Conservation (phyloP, 2,329 filamentous ascomycete species). For the Claviceps digitariae region DNA sequence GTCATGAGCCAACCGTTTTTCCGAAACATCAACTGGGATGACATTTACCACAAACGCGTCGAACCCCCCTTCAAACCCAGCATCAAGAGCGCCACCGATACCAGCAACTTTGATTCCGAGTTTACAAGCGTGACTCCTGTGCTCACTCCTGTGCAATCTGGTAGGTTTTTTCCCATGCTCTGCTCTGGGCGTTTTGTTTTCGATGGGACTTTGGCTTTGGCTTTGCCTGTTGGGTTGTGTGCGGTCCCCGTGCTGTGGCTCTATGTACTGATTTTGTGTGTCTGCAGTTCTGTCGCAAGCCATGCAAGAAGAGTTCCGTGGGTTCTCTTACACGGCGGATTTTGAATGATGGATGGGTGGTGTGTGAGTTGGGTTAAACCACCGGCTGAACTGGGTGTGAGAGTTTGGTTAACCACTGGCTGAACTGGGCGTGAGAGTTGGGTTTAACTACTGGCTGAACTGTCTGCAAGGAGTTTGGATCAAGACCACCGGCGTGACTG, state of each 20-base stretch:
- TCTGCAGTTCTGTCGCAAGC: constrained; percentile 77
- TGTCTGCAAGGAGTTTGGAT: too few species aligned
- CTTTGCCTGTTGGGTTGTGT: too few species aligned
- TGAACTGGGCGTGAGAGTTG: too few species aligned
- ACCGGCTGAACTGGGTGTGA: not conserved
- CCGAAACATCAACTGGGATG: constrained; percentile 95
- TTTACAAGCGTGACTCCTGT: constrained; percentile 98
- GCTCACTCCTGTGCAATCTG: constrained; percentile 90
- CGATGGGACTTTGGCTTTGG: not conserved
- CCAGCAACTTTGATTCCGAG: constrained; percentile 98
- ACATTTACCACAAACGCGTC: constrained; percentile 92
- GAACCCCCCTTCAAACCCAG: constrained; percentile 78
- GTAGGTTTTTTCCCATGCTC: constrained; percentile 55
- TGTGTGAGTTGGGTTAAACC: too few species aligned
- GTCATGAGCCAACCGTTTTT: constrained; percentile 99
- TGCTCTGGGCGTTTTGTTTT: too few species aligned
- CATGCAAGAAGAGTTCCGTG: constrained; percentile 99
- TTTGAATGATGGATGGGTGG: constrained; percentile 45
- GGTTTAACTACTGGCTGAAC: too few species aligned
- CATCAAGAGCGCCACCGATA: constrained; percentile 88
- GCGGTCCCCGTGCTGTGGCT: too few species aligned
- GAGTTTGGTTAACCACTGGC: too few species aligned
- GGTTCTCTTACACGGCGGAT: constrained; percentile 93
- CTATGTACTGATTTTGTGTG: too few species aligned
- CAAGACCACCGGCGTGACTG: too few species aligned